Conservation (phyloP, 768 basidiomycete genomes). For the Gymnopilus junonius region DNA sequence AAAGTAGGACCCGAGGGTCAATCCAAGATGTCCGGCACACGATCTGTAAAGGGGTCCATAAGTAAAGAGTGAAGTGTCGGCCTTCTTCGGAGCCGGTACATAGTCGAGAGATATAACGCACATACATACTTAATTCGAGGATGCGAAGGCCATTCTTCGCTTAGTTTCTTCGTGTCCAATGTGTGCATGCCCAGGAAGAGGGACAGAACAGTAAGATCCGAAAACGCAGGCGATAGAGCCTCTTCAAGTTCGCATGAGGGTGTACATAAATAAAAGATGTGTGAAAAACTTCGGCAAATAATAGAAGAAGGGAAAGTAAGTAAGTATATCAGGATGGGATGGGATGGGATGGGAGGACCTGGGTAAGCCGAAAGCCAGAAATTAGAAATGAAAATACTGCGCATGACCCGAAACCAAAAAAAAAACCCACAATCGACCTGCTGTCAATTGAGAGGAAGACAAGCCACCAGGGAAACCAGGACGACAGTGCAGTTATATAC, state of each 20-base stretch:
- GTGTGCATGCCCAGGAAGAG: not conserved
- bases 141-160: no score
- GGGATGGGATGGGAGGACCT: not conserved
- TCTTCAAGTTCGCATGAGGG: not conserved
- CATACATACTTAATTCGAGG: not conserved
- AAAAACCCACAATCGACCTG: not conserved
- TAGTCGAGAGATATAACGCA: no score
- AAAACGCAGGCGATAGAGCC: not conserved
- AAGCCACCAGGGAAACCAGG: no score
- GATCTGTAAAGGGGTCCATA: not conserved
- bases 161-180: no score
- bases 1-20: not conserved
- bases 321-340: not conserved
- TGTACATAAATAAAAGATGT: not conserved
- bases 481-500: no score
- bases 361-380: not conserved
- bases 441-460: not conserved
- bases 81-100: no score
- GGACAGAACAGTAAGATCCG: not conserved
- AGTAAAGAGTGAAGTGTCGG: not conserved
- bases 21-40: not conserved
- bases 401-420: not conserved
- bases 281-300: not conserved
- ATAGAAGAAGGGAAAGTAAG: not conserved
- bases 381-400: not conserved